Base-by-base conservation (phyloP, 192 early-diverging fungal genomes). In the Dissophora globulifera region DNA sequence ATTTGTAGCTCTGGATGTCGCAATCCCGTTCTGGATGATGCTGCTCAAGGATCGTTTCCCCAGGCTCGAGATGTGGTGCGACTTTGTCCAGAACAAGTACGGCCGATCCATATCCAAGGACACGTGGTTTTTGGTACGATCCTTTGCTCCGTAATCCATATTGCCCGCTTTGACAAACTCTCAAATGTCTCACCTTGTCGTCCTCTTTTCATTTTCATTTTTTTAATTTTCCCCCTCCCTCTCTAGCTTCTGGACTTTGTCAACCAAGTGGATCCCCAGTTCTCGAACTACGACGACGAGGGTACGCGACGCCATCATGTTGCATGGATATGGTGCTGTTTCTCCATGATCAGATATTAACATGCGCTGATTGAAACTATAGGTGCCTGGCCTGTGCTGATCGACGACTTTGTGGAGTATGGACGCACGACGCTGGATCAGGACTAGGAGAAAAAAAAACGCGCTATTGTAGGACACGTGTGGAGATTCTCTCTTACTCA, bases 321-420 rank as follows among this genome's bases (percentile, higher is more conserved):
- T 13, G 5, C 38, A 3, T 40, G 9, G 12, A 4, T 26, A 20
- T 40, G 54, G 23, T 33, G 19, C 20, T 12, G n/a, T 6, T 45
- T 17, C 17, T 45, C 15, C n/a, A 6, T n/a, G 9, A n/a, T 9
- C 43, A n/a, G 12, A n/a, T 45, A 4, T n/a, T 6, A 45, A 6
- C 15, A 9, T 17, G 43, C 43, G 4, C 27, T 26, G 22, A 35
- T 38, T 33, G 4, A 52, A 1, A 23, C 13, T 42, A n/a, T 72
- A 74, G 86, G 92, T 33, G 93, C 93, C 41, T 95, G 93, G 93
- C 93, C 93, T 13, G 86, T 91, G 53, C 78, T 95, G 29, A 93
- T 95, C 71, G 93, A 95, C 61, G 86, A 91, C 45, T 79, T 79
- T 71, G 78, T 79, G 35, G 78, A 79, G 42, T 79, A 69, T 40